These are phyloP conservation scores for Beta lomatogona DNA, from an alignment of 179 eudicot species.

Conservation along the genomic window DNA sequence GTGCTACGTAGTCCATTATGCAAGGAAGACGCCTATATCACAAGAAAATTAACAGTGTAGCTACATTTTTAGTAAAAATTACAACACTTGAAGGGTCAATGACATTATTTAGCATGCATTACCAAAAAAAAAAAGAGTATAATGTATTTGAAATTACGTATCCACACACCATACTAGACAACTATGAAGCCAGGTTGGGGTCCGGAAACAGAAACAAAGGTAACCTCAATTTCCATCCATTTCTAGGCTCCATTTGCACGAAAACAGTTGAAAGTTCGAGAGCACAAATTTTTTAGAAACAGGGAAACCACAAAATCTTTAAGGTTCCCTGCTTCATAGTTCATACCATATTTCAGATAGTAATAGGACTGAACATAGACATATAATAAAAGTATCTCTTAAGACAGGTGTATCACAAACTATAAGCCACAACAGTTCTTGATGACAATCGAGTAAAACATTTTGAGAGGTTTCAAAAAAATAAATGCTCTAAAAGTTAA, in stretches of 20 bases:
- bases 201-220: too few species aligned
- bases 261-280: not conserved
- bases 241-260: not conserved
- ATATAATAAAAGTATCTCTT: not conserved
- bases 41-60: not conserved
- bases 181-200: too few species aligned
- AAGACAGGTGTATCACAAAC: not conserved
- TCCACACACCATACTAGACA: too few species aligned
- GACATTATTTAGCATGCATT: not conserved
- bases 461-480: too few species aligned
- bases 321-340: too few species aligned
- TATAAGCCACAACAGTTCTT: not conserved
- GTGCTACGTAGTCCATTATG: slow-evolving; percentile 35
- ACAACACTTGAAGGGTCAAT: not conserved
- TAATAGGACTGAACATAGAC: not conserved
- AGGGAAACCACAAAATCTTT: too few species aligned
- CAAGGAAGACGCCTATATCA: slow-evolving; percentile 43
- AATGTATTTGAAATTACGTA: too few species aligned
- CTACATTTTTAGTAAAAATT: slow-evolving; percentile 3
- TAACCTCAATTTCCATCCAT: too few species aligned
- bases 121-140: not conserved
- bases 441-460: not conserved
- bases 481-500: too few species aligned
- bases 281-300: too few species aligned
- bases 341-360: not conserved